Evolutionary conservation across 768 basidiomycete species (phyloP), one percentile per base, ranked within the genome.

Genomic region (Pleurotus sapidus): DNA sequence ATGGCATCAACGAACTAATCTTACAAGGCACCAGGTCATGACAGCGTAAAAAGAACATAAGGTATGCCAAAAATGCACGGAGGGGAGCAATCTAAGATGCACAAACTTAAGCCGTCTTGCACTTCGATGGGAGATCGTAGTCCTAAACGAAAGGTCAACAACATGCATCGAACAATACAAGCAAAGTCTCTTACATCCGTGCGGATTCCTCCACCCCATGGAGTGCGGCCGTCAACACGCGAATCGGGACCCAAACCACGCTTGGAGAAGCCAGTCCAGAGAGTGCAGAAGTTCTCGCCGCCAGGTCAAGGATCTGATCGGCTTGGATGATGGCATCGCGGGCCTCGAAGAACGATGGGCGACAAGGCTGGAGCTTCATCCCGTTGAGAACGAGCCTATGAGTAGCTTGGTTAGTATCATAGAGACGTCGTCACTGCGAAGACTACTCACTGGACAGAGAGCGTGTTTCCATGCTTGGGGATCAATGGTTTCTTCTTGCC

Each of bases 291-390:
- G 79, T 99, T 99, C 82, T 94, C 92, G 3, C 96, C 96, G 12
- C 87, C 91, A 3, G 96, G 96, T 98, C 58, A 97, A 97, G 80
- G 45, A 91, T 73, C 68, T 92, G 77, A 69, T 98, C 96, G 18
- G 96, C 95, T 62, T 93, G 87, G 61, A 96, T 84, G 69, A 96
- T 94, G 14, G 93, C 91, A 69, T 89, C 87, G 59, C 94, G 86
- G 15, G 94, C 90, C 56, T 94, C 87, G 65, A 94, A 91, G 87
- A 96, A 95, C 46, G 78, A 81, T 17, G 96, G 96, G 24, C 88
- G 81, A 75, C 96, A 99, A 3, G 88, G 85, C 68, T 98, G 95
- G 45, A 97, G 76, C 80, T 98, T 98, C 95, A 99, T 96, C 8
- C 81, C 95, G 67, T 89, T 87, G 25, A 98, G 55, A 43, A 97